Base-by-base conservation (phyloP, 345 rosid genomes). In the Eutrema japonicum region DNA sequence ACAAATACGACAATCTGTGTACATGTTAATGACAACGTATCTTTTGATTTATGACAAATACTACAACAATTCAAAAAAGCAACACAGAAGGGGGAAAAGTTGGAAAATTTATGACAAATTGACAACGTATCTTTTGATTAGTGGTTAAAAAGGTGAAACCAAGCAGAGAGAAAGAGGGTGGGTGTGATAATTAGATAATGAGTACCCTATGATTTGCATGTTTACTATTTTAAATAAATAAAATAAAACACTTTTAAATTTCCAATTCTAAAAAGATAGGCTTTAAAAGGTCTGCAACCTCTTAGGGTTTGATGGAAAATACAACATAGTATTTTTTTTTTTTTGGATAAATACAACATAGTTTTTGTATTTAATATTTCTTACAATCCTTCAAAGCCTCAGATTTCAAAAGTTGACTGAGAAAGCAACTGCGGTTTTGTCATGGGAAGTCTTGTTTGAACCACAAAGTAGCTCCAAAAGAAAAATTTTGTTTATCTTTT, bases 191-290 rank as follows among this genome's bases (percentile, higher is more conserved):
- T 87, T 89, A 87, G 83, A 82, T 86, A 84, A 95, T 95, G 96
- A 95, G 96, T 88, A 86, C 81, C 77, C 83, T 79, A 90, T 90
- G 96, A 95, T 95, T 88, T 83, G 95, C 83, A 75, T 84, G 90
- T 77, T 75, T 58, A 63, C 18, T 26, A 47, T 70, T 77, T 76
- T 40, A 22, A 64, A 36, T 45, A 63, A 16, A 62, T 43, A 67
- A 32, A 55, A 50, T 13, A 58, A 57, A 49, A 27, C 10, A n/a
- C 4, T 54, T 72, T 64, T 56, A 71, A 29, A 58, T 42, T 71
- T 59, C 73, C 72, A 49, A 77, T 71, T 72, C 64, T 58, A 12
- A 37, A 59, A 75, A 32, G 22, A 49, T 49, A 43, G 64, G 56
- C 58, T 71, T 42, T 59, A 57, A 71, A 63, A 71, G 80, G 45